These are phyloP conservation scores for Coemansia sp. DNA, from an alignment of 192 early-diverging fungal genomes.

Conservation along the genomic window DNA sequence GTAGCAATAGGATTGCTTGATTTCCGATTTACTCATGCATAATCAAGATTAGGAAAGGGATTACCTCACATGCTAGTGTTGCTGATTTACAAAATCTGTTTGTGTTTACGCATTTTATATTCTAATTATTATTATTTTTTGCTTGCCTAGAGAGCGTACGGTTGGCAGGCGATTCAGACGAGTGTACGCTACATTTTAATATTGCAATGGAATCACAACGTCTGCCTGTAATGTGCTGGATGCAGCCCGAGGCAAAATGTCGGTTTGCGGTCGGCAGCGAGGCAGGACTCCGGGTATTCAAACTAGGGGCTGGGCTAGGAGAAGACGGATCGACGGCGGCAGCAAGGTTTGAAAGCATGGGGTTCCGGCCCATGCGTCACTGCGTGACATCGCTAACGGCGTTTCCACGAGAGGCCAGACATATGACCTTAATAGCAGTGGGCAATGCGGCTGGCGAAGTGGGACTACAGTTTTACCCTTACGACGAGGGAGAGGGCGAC, in stretches of 20 bases:
- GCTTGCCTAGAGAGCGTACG: not conserved
- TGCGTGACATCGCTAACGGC: constrained; percentile 35
- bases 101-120: too few species aligned
- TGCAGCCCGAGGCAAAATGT: constrained; percentile 37
- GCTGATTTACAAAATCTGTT: too few species aligned
- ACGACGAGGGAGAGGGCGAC: not conserved
- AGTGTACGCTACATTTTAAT: not conserved
- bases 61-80: not conserved
- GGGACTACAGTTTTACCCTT: constrained; percentile 38
- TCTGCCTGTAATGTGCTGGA: constrained; percentile 41
- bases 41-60: not conserved
- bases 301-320: constrained; percentile 12
- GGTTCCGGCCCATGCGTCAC: constrained; percentile 25
- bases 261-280: constrained; percentile 35
- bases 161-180: not conserved
- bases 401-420: constrained; percentile 26
- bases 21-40: constrained; percentile 1
- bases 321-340: not conserved
- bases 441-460: constrained; percentile 39
- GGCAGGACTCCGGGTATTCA: constrained; percentile 35
- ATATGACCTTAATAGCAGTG: constrained; percentile 35
- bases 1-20: not conserved
- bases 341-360: constrained; percentile 17
- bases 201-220: not conserved
- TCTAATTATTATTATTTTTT: not conserved